phyloP scores from a whole-genome alignment of 345 rosid species.

The Orychophragmus violaceus region DNA sequence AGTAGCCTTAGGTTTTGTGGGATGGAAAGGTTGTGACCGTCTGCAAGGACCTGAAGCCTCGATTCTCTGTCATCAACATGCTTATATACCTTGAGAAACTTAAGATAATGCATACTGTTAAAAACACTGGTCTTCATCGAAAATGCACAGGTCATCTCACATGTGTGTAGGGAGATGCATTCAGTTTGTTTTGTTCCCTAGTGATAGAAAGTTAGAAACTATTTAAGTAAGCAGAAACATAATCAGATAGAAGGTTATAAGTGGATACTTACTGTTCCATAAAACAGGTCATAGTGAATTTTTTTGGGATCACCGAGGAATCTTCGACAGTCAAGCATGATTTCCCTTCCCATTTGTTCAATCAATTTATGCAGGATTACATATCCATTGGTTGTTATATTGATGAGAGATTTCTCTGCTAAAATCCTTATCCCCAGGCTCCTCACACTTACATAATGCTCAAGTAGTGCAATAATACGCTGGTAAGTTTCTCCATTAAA shows the following conservation, averaged over 20 bases:
- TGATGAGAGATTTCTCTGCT: slow-evolving; percentile 16
- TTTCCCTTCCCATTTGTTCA: slow-evolving; percentile 12
- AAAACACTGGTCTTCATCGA: background rate
- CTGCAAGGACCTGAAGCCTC: background rate
- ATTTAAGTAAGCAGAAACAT: background rate
- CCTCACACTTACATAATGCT: background rate
- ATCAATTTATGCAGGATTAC: slow-evolving; percentile 10
- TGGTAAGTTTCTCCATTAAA: slow-evolving; percentile 1
- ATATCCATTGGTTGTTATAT: background rate
- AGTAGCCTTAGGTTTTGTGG: background rate
- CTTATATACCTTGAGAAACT: slow-evolving; percentile 6
- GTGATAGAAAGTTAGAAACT: background rate
- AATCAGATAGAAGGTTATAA: too few relatives aligned
- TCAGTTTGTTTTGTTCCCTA: background rate
- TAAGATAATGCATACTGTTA: background rate
- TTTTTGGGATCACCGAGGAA: background rate
- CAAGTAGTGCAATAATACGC: background rate
- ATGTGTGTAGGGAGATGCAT: slow-evolving; percentile 8
- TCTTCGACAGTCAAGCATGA: background rate
- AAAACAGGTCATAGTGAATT: background rate
- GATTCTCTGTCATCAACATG: background rate
- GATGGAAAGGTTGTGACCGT: background rate
- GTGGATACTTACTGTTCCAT: background rate
- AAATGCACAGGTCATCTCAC: background rate
- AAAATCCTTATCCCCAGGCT: background rate